phyloP scores from a whole-genome alignment of 176 grass and related monocot genomes.

The Ensete glaucum region DNA sequence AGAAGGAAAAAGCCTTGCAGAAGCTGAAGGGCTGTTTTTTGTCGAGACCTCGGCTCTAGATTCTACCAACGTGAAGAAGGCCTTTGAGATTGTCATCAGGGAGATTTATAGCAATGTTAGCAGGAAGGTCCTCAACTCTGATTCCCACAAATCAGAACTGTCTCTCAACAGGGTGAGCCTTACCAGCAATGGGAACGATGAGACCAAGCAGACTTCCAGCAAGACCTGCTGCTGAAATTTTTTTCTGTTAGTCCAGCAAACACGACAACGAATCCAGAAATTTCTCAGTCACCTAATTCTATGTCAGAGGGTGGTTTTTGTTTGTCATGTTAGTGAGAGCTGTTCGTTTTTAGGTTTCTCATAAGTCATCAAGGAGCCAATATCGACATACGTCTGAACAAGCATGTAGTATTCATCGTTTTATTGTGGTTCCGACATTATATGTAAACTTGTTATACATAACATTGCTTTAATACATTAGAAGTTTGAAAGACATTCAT shows the following conservation, averaged over 20 bases:
- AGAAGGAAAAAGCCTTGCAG: conserved; percentile 10
- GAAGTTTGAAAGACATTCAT: background rate
- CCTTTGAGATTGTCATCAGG: conserved; percentile 4
- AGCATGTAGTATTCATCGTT: background rate
- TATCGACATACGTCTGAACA: background rate
- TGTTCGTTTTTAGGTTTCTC: background rate
- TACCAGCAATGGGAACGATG: background rate
- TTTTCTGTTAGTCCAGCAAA: background rate
- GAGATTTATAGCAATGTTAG: background rate
- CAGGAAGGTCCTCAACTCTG: conserved; percentile 1
- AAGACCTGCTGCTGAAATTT: background rate
- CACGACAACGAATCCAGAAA: background rate
- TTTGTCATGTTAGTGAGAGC: background rate
- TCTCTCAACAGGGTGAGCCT: conserved; percentile 1
- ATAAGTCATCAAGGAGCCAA: background rate
- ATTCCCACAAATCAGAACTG: conserved; percentile 5
- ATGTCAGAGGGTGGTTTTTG: background rate
- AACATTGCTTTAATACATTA: background rate
- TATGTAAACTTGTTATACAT: background rate
- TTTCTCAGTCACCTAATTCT: background rate
- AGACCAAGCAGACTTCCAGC: background rate
- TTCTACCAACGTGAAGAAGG: conserved; percentile 1
- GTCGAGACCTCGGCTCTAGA: conserved; percentile 1
- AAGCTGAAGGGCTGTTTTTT: conserved; percentile 8
- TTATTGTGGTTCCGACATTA: background rate